A percentile compares a stretch with the other conserved stretches of the same genome.
phyloP scores from a whole-genome alignment of 345 rosid genomes.

The Rhizophora apiculata region DNA sequence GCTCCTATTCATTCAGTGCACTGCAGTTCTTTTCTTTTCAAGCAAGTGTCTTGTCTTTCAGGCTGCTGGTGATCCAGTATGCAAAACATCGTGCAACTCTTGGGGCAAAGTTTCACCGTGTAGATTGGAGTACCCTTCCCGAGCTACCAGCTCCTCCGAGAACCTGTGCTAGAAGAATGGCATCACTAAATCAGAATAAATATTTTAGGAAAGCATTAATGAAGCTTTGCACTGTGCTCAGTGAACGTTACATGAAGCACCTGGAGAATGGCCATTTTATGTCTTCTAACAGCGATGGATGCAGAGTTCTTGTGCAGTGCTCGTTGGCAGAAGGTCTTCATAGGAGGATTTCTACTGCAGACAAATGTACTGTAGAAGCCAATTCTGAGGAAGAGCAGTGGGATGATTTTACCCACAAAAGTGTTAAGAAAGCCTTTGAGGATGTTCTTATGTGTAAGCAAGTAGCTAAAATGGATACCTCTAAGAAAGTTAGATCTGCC shows the following conservation, averaged over 20 bases:
- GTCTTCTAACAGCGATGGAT: constrained; percentile 27
- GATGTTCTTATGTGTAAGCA: constrained; percentile 65
- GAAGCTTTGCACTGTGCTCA: constrained; percentile 75
- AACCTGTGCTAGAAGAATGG: constrained; percentile 64
- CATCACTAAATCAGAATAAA: constrained; percentile 49
- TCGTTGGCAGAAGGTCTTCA: constrained; percentile 21
- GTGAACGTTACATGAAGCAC: constrained; percentile 63
- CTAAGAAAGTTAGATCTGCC: constrained; percentile 40
- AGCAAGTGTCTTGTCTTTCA: constrained; percentile 31
- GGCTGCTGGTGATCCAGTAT: constrained; percentile 76
- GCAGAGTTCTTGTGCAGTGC: constrained; percentile 36
- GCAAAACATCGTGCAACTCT: constrained; percentile 64
- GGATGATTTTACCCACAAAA: constrained; percentile 75
- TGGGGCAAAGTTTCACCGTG: constrained; percentile 80
- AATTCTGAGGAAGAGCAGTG: constrained; percentile 51
- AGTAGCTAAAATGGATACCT: constrained; percentile 56
- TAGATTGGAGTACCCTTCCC: constrained; percentile 63
- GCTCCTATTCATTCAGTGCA: background rate
- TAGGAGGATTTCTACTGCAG: constrained; percentile 17
- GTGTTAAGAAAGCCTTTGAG: constrained; percentile 54
- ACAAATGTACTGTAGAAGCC: constrained; percentile 32
- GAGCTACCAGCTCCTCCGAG: constrained; percentile 65
- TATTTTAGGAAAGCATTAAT: constrained; percentile 64
- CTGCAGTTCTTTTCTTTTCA: constrained; percentile 14
- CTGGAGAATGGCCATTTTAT: constrained; percentile 46